Evolutionary conservation across 202 grass and related monocot species (phyloP).

Genomic region (Setaria viridis): DNA sequence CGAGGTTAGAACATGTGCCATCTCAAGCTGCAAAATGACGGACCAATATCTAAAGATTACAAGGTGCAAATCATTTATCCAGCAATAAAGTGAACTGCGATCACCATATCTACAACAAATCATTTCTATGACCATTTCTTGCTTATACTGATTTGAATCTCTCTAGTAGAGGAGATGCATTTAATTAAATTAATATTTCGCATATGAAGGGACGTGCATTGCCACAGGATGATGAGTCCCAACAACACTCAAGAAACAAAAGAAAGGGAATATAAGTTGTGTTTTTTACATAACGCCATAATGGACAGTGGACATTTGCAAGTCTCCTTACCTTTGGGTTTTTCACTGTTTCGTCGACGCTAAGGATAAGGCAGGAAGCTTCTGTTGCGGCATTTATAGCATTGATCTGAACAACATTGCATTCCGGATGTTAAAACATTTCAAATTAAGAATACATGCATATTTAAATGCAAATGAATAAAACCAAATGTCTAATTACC

Average conservation of each 20-base stretch:
- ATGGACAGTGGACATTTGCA: background rate
- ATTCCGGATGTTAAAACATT: background rate
- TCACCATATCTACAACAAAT: background rate
- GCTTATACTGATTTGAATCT: background rate
- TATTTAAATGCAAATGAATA: conserved; percentile 4
- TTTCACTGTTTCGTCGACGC: conserved; percentile 93
- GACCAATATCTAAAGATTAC: background rate
- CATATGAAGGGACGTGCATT: background rate
- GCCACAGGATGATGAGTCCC: background rate
- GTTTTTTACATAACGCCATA: background rate
- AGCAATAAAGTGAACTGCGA: background rate
- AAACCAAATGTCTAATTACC: conserved; percentile 52
- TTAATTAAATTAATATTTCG: background rate
- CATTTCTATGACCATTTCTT: background rate
- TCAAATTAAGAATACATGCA: background rate
- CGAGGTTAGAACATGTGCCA: background rate
- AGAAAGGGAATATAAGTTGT: background rate
- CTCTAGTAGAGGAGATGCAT: background rate
- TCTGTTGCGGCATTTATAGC: conserved; percentile 91
- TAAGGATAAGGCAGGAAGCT: conserved; percentile 88
- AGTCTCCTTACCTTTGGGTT: conserved; percentile 80
- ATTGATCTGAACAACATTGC: conserved; percentile 74
- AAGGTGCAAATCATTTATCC: background rate
- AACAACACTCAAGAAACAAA: background rate
- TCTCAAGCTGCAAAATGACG: background rate